Evolutionary conservation across 495 filamentous ascomycete genomes (phyloP), one percentile per base, ranked within the genome.

Genomic region (Tricharina praecox): DNA sequence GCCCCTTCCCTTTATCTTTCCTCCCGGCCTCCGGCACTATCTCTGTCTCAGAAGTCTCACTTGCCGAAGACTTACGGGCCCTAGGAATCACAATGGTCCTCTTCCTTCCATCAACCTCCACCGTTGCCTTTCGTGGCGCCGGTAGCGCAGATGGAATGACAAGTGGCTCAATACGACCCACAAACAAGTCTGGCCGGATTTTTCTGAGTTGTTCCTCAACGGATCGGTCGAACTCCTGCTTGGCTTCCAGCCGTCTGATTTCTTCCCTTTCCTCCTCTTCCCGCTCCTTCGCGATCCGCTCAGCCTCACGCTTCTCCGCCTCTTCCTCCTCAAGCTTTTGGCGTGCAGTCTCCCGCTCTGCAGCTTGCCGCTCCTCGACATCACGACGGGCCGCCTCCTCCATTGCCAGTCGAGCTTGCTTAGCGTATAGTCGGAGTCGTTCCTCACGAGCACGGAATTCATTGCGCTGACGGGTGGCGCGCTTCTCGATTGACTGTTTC

Each of bases 391-490:
- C 45, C 10, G 46, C 47, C 33, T 45, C 45, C 15, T 55, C 49
- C 3, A 47, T 50, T 3, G 58, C 48, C 34, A 56, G 58, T 35
- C 55, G 52, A 4, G 57, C 58, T 20, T 43, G 44, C 23, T 45
- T 50, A 18, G 33, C 41, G 21, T 51, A 49, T 16, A 45, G 47
- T 20, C 50, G 46, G 16, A 54, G 36, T 13, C 50, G 35, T 30
- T 56, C 49, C 34, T 60, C 58, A 8, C 37, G 47, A 38, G 33
- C 42, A 23, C 49, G 44, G 46, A 53, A 54, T 25, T 60, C 57
- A 32, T 51, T 50, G 7, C 54, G 42, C 24, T 54, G 46, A 8
- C 24, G 30, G 15, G 50, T 39, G 13, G 32, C 23, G 9, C 18
- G 38, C 5, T 49, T 34, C 7, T 51, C 47, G 7, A 19, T 40